Base-by-base conservation (phyloP, 148 eudicot species). In the Limonium bicolor region DNA sequence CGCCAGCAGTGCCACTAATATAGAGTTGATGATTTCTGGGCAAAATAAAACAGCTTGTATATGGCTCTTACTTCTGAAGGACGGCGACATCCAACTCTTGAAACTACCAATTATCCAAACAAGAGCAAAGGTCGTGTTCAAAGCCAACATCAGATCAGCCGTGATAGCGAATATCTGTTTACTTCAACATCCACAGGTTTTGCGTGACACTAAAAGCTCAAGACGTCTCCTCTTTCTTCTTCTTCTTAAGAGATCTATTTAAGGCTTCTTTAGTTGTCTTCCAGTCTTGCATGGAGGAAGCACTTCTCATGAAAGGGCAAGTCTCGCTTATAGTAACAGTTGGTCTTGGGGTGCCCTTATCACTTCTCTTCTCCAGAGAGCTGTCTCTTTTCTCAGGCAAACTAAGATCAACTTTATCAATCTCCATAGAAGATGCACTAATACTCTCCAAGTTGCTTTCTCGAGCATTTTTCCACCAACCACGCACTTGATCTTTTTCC, bases 291-390 rank as follows among this genome's bases (percentile, higher is more conserved):
- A 75, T 18, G 7, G 84, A 81, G 54, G 72, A 62, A 54, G 59
- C 76, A 53, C 38, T 68, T 59, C 76, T 70, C 84, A 75, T 73
- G 47, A 81, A 78, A 24, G 81, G 54, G 67, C 77, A 74, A 36
- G 56, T 69, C 23, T 69, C 80, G 35, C 71, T 56, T 7, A 54
- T 37, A 7, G 27, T 43, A 23, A 51, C 28, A 35, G 14, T 23
- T 19, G 23, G 2, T 12, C 44, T 15, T 23, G 37, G 36, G 19
- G 38, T 13, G n/a, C n/a, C n/a, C n/a, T n/a, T n/a, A n/a, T n/a
- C n/a, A n/a, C n/a, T n/a, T 36, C 27, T 41, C 58, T 39, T 20
- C 42, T 36, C 42, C 64, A 14, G 48, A 17, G 46, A 15, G 30
- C 13, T 20, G 27, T 21, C 26, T 19, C 2, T 36, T 31, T 20